Conservation (phyloP, 768 basidiomycete species). For the Dentipellis sp. region DNA sequence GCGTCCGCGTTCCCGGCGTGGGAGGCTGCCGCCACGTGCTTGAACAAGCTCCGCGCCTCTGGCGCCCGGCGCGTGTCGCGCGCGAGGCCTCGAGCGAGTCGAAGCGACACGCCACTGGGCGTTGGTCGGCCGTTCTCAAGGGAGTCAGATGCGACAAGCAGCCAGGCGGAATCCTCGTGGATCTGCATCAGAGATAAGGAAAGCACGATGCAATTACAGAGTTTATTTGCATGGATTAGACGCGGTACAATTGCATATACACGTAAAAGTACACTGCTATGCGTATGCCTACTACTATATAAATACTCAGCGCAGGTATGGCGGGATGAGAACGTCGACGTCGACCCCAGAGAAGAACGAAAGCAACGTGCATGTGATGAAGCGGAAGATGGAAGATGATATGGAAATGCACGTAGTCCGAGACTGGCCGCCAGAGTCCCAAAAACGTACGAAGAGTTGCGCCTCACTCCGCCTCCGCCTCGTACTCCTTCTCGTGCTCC, state of each 20-base stretch:
- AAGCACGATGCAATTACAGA: background rate
- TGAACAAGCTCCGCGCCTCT: too few relatives aligned
- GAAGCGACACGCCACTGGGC: too few relatives aligned
- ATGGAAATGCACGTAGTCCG: too few relatives aligned
- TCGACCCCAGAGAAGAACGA: background rate
- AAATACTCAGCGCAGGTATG: background rate
- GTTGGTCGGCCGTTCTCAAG: too few relatives aligned
- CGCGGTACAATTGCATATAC: background rate
- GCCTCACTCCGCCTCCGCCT: slow-evolving; percentile 16
- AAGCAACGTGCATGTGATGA: background rate
- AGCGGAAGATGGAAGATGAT: too few relatives aligned
- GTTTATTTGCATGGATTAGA: too few relatives aligned
- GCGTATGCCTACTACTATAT: background rate
- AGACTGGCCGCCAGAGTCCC: background rate
- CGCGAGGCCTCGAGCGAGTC: too few relatives aligned
- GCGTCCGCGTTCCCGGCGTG: too few relatives aligned
- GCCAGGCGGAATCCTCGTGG: background rate
- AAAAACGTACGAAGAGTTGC: background rate
- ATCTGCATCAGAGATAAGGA: background rate
- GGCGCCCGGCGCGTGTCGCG: too few relatives aligned
- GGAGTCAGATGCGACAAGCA: too few relatives aligned
- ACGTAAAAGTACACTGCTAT: background rate
- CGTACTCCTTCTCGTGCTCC: slow-evolving; percentile 17
- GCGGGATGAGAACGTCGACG: background rate
- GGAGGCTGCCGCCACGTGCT: too few relatives aligned